Conservation (phyloP, 2,329 filamentous ascomycete genomes). For the Esteya vermicola region DNA sequence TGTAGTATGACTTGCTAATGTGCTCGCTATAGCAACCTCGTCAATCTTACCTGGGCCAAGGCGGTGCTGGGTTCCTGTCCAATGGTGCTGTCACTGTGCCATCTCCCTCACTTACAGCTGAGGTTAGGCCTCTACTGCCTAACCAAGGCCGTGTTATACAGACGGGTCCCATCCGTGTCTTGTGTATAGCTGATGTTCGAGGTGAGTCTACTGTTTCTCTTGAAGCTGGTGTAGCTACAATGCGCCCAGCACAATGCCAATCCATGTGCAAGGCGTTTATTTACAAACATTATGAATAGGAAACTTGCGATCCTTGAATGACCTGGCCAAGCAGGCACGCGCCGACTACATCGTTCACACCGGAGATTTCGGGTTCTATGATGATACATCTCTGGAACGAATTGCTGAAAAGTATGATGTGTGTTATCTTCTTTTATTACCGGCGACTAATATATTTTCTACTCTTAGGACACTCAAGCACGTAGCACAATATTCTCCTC, state of each 20-base stretch:
- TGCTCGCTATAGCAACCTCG: constrained; percentile 17
- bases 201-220: too few species aligned
- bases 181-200: constrained; percentile 61
- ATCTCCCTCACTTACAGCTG: constrained; percentile 34
- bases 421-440: background rate
- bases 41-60: constrained; percentile 29
- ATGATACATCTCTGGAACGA: constrained; percentile 85
- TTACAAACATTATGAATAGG: too few species aligned
- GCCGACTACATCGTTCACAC: constrained; percentile 98
- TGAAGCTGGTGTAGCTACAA: too few species aligned
- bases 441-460: background rate
- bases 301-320: constrained; percentile 89
- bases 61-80: constrained; percentile 37
- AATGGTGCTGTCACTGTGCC: constrained; percentile 40
- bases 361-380: constrained; percentile 98
- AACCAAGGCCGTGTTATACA: constrained; percentile 55
- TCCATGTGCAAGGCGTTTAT: too few species aligned
- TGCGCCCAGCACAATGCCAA: too few species aligned
- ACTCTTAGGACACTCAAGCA: constrained; percentile 78
- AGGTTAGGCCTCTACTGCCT: constrained; percentile 49
- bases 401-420: constrained; percentile 85
- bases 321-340: constrained; percentile 84
- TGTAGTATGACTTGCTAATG: background rate
- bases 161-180: constrained; percentile 49
- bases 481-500: constrained; percentile 93